A percentile compares a stretch with the other conserved stretches of the same genome.
Evolutionary conservation across 2,329 filamentous ascomycete genomes (phyloP).

Genomic region (Hortaea sp.): DNA sequence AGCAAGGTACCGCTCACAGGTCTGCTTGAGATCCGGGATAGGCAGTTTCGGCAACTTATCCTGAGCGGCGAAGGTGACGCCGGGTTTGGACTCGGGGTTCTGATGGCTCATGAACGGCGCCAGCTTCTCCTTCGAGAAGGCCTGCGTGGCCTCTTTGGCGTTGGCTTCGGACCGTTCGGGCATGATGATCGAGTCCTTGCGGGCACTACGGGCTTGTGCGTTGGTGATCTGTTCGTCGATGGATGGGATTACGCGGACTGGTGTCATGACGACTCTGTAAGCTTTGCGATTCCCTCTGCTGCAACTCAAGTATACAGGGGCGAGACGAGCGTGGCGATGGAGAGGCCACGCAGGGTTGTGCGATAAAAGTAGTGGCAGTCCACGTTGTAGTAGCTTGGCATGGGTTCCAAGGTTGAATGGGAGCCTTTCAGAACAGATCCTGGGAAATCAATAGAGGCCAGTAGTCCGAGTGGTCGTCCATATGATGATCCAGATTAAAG

Average conservation of each 20-base stretch:
- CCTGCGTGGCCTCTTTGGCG: conserved; percentile 44
- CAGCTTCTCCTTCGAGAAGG: conserved; percentile 37
- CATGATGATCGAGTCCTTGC: conserved; percentile 29
- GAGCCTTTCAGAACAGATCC: not conserved
- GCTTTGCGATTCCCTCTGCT: conserved; percentile 6
- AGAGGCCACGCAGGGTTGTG: conserved; percentile 76
- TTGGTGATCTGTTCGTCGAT: conserved; percentile 15
- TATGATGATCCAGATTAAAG: not conserved
- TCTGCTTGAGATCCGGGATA: conserved; percentile 75
- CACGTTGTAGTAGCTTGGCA: conserved; percentile 74
- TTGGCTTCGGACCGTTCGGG: conserved; percentile 36
- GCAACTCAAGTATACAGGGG: conserved; percentile 58
- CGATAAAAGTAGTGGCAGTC: conserved; percentile 92
- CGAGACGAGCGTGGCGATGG: conserved; percentile 68
- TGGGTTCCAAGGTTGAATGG: conserved; percentile 27
- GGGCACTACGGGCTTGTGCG: conserved; percentile 3
- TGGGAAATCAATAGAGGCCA: not conserved
- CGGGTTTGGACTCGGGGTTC: conserved; percentile 50
- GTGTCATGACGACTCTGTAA: conserved; percentile 39
- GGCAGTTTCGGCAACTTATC: conserved; percentile 84
- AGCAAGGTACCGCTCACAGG: conserved; percentile 68
- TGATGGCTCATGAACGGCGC: conserved; percentile 39
- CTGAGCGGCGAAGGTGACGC: conserved; percentile 82
- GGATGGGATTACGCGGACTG: conserved; percentile 38
- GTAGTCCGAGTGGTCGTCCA: not conserved